A percentile compares a stretch with the other conserved stretches of the same genome.
Conservation (phyloP, 2,329 filamentous ascomycete genomes). For the Aspergillus brasiliensis region DNA sequence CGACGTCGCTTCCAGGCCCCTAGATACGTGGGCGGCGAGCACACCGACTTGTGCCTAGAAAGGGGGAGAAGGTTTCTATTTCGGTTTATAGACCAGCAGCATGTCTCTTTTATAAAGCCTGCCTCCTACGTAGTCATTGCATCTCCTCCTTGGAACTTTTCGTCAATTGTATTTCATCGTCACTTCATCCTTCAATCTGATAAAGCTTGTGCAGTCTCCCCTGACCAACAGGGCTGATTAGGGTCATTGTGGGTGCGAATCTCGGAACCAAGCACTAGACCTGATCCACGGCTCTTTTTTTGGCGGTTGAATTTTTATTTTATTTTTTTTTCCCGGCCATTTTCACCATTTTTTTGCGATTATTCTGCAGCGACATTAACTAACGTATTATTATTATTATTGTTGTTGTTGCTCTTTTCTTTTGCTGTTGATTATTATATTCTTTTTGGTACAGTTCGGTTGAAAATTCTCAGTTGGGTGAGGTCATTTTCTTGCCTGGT, state of each 20-base stretch:
- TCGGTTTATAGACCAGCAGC: not conserved
- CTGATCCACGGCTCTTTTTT: conserved; percentile 12
- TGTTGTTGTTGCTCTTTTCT: not conserved
- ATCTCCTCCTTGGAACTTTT: not conserved
- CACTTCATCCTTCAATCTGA: not conserved
- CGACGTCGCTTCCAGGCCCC: not conserved
- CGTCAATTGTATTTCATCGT: not conserved
- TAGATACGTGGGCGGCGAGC: not conserved
- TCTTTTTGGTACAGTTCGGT: not conserved
- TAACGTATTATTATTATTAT: not conserved
- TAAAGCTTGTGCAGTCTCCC: not conserved
- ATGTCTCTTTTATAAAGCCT: not conserved
- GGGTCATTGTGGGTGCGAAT: conserved; percentile 18
- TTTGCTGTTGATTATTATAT: not conserved
- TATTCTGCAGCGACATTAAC: not conserved
- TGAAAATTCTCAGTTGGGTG: not conserved
- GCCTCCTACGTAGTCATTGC: not conserved
- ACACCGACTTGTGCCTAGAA: not conserved
- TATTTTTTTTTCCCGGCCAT: conserved; percentile 2
- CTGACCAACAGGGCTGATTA: conserved; percentile 12
- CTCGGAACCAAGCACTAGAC: conserved; percentile 23
- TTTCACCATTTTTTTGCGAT: conserved; percentile 4
- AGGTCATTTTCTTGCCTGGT: conserved; percentile 10
- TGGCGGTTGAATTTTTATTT: conserved; percentile 8
- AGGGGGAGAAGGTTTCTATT: not conserved